Evolutionary conservation across 768 basidiomycete species (phyloP), one percentile per base, ranked within the genome.

Genomic region (Cystobasidium ongulense): DNA sequence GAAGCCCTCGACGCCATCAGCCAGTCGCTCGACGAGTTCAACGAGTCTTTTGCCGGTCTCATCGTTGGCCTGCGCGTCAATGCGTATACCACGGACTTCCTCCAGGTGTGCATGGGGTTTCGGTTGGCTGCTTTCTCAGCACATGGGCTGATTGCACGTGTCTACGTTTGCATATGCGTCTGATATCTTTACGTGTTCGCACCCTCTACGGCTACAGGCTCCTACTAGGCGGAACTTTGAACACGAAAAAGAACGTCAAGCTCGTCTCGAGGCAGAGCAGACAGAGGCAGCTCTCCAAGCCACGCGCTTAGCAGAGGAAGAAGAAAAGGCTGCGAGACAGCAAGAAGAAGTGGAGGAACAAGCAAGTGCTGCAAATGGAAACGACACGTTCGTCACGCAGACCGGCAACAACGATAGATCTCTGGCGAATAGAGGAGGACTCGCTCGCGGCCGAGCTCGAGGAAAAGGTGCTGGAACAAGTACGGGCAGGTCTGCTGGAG

Each of bases 41-140:
- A 78, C 70, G 75, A 79, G 43, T 63, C 65, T 17, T 77, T 79
- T n/a, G 76, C 63, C 17, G 67, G 39, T 0, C 76, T 50, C 21
- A 36, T 79, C 8, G 70, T 75, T 35, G 77, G 76, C 0, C 36
- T 79, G 27, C 43, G 76, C 23, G 68, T 75, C 1, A 77, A 77
- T 50, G 61, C 71, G 1, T 79, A 79, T 66, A 76, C 76, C 10
- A 73, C 71, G 5, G 78, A 78, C 25, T 78, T 79, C 25, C 35
- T 53, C 5, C 72, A 79, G 64, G 75, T 62, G 35, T 17, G 39
- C 29, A n/a, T 23, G n/a, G 8, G 7, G 54, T n/a, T 57, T 8
- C 54, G 23, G 7, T 7, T 57, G 8, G 23, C 10, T 57, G 54
- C 8, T 57, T 23, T n/a, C 31, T 57, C n/a, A 13, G n/a, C n/a